A percentile compares a stretch with the other conserved stretches of the same genome.
Conservation (phyloP, 768 basidiomycete species). For the Tephrocybe sp. region DNA sequence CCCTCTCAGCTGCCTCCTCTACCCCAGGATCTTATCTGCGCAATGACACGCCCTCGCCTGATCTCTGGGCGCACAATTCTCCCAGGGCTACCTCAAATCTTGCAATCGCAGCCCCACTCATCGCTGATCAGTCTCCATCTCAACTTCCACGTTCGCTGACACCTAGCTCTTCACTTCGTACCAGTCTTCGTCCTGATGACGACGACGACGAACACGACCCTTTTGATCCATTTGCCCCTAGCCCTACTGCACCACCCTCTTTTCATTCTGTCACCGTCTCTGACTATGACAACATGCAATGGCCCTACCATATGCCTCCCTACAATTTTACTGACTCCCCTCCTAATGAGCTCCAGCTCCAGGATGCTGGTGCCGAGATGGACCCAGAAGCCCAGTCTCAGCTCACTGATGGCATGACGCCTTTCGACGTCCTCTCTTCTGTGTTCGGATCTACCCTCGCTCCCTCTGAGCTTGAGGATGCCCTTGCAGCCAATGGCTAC, state of each 20-base stretch:
- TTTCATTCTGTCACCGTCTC: conserved; percentile 66
- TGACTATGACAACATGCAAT: conserved; percentile 50
- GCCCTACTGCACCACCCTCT: conserved; percentile 43
- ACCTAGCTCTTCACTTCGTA: conserved; percentile 68
- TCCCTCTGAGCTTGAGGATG: conserved; percentile 91
- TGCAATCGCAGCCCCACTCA: conserved; percentile 87
- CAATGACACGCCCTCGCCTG: conserved; percentile 84
- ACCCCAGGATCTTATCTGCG: conserved; percentile 58
- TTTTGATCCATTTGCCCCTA: conserved; percentile 73
- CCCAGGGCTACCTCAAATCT: conserved; percentile 78
- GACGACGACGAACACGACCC: conserved; percentile 81
- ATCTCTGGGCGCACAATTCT: conserved; percentile 82
- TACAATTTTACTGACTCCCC: conserved; percentile 24
- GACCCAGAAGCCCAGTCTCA: conserved; percentile 39
- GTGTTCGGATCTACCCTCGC: conserved; percentile 92
- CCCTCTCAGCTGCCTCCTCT: conserved; percentile 72
- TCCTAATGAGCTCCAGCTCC: conserved; percentile 23
- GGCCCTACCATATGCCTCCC: conserved; percentile 24
- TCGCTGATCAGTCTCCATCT: conserved; percentile 59
- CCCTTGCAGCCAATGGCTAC: conserved; percentile 81
- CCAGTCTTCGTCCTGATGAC: conserved; percentile 58
- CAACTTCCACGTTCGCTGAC: conserved; percentile 55
- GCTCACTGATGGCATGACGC: conserved; percentile 93
- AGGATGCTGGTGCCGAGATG: conserved; percentile 38
- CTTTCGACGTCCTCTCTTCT: conserved; percentile 92